Evolutionary conservation across 345 rosid species (phyloP).

Genomic region (Gossypium stocksii): DNA sequence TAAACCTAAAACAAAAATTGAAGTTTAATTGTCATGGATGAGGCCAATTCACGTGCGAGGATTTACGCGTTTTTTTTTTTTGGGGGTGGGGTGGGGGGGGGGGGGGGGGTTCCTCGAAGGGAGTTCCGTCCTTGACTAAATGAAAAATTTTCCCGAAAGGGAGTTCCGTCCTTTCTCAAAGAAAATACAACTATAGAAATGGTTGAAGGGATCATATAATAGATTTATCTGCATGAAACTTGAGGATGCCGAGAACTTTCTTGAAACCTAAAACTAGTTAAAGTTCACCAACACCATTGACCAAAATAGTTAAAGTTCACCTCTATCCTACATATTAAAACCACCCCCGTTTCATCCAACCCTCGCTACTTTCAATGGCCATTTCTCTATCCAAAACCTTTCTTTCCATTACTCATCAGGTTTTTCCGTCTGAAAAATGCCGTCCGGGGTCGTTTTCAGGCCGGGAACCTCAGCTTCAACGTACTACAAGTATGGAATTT

Average conservation of each 20-base stretch:
- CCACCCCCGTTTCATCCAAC: background rate
- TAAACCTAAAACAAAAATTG: too few relatives aligned
- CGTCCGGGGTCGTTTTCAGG: constrained; percentile 9
- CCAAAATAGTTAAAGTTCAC: background rate
- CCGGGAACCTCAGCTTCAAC: constrained; percentile 1
- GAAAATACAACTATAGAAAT: too few relatives aligned
- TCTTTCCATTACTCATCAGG: constrained; percentile 13
- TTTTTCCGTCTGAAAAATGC: background rate
- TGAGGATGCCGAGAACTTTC: background rate
- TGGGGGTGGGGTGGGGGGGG: too few relatives aligned
- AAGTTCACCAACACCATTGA: background rate
- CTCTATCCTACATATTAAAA: background rate
- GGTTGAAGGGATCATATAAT: too few relatives aligned
- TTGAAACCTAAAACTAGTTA: background rate
- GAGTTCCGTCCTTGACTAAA: too few relatives aligned
- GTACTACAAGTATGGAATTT: background rate
- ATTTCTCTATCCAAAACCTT: constrained; percentile 27
- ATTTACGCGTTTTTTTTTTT: too few relatives aligned
- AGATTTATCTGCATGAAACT: too few relatives aligned
- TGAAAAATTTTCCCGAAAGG: too few relatives aligned
- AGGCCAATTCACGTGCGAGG: too few relatives aligned
- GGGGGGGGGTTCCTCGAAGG: too few relatives aligned
- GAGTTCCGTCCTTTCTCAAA: too few relatives aligned
- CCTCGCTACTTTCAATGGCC: constrained; percentile 32
- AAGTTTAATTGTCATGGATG: too few relatives aligned